Conservation (phyloP, 1,139 yeast genomes). For the Geotrichum reessii region DNA sequence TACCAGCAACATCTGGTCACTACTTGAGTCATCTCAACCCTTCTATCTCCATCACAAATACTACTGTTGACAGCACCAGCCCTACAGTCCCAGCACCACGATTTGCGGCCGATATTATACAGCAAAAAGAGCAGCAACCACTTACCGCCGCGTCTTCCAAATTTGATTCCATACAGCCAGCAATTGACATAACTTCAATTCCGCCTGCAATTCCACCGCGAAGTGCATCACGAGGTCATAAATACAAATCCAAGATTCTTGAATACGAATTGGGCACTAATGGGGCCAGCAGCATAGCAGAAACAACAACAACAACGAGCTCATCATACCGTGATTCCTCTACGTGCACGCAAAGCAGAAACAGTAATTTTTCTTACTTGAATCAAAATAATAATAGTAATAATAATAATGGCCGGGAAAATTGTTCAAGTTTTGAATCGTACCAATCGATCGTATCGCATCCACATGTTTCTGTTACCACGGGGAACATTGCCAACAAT, state of each 20-base stretch:
- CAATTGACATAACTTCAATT: neutral
- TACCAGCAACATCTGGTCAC: neutral
- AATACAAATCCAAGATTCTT: neutral
- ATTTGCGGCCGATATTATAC: too few species aligned
- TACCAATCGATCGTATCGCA: neutral
- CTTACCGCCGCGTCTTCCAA: neutral
- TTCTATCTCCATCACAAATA: too few species aligned
- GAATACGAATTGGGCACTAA: neutral
- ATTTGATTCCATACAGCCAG: neutral
- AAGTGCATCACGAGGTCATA: neutral
- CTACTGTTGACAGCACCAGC: too few species aligned
- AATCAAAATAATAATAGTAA: neutral
- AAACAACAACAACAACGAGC: neutral
- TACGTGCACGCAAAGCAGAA: neutral
- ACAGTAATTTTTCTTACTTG: neutral
- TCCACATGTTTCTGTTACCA: neutral
- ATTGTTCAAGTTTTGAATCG: neutral
- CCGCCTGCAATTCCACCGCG: constrained; percentile 10
- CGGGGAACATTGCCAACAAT: neutral
- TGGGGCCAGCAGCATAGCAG: neutral
- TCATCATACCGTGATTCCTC: neutral
- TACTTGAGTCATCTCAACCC: neutral
- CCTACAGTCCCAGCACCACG: too few species aligned
- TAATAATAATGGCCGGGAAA: neutral
- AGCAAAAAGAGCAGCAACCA: neutral